These are phyloP conservation scores for Quaeritorhiza haematococci DNA, from an alignment of 371 early-diverging fungal genomes.

Conservation along the genomic window DNA sequence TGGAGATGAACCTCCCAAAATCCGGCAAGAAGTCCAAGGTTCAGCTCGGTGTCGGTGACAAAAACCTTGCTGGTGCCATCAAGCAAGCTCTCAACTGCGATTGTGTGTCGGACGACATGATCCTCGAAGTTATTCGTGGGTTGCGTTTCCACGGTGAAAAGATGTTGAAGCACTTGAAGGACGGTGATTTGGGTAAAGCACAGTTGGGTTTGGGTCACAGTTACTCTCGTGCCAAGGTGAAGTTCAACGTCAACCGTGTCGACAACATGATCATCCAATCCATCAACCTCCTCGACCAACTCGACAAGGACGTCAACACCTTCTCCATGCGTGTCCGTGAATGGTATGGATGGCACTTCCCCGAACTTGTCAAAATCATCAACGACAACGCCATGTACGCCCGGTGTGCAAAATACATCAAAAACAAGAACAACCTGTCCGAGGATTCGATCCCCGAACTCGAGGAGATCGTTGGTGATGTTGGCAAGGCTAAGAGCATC, in stretches of 20 bases:
- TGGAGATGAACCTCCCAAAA: conserved; percentile 89
- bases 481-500: conserved; percentile 60
- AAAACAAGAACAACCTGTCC: conserved; percentile 81
- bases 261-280: conserved; percentile 95
- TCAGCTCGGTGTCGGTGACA: conserved; percentile 88
- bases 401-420: conserved; percentile 77
- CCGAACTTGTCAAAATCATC: conserved; percentile 93
- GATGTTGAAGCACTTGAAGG: conserved; percentile 81
- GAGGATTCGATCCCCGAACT: conserved; percentile 71
- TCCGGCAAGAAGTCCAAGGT: conserved; percentile 62
- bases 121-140: conserved; percentile 88
- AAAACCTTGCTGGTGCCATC: conserved; percentile 85
- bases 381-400: conserved; percentile 89
- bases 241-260: conserved; percentile 90
- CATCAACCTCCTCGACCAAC: conserved; percentile 82
- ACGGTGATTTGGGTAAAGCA: conserved; percentile 86
- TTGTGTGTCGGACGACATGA: conserved; percentile 68
- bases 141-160: conserved; percentile 86
- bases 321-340: conserved; percentile 90
- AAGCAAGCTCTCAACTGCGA: conserved; percentile 71
- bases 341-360: conserved; percentile 99
- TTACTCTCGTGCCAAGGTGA: conserved; percentile 96
- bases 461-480: conserved; percentile 46
- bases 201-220: conserved; percentile 96
- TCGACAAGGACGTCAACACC: conserved; percentile 93